Conservation (phyloP, 306 rosid genomes). For the Geum urbanum region DNA sequence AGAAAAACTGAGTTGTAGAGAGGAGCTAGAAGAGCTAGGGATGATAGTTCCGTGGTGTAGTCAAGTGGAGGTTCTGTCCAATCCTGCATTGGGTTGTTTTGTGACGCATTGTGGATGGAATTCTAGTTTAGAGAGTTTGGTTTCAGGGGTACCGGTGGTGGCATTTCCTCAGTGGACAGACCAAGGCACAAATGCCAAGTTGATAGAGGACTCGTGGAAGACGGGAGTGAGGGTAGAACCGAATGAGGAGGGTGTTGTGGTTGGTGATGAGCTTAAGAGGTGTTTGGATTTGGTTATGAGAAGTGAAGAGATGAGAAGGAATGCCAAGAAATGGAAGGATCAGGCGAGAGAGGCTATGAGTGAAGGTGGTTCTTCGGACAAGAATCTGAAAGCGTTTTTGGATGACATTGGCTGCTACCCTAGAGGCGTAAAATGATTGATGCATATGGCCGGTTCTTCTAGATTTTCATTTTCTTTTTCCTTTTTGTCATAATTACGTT, state of each 20-base stretch:
- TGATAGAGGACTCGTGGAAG: conserved; percentile 34
- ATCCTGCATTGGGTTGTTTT: conserved; percentile 28
- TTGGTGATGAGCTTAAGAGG: conserved; percentile 24
- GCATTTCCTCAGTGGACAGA: conserved; percentile 29
- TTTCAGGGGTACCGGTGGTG: conserved; percentile 27
- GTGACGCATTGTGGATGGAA: conserved; percentile 43
- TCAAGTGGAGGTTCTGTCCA: conserved; percentile 29
- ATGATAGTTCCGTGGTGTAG: conserved; percentile 33
- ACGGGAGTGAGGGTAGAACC: conserved; percentile 27
- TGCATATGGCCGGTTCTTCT: background rate
- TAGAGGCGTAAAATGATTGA: background rate
- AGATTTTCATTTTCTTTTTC: no score
- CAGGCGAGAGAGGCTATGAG: conserved; percentile 25
- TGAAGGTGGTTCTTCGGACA: conserved; percentile 32
- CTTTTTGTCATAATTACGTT: no score
- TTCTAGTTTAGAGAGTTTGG: conserved; percentile 31
- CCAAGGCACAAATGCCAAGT: conserved; percentile 33
- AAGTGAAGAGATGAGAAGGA: conserved; percentile 21
- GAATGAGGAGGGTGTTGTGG: conserved; percentile 19
- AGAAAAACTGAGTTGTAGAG: background rate
- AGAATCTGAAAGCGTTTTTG: conserved; percentile 28
- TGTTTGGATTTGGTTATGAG: conserved; percentile 35
- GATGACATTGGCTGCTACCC: conserved; percentile 8
- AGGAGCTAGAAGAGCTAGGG: conserved; percentile 25
- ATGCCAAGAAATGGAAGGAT: conserved; percentile 29